These are phyloP conservation scores for Sisymbrium altissimum DNA, from an alignment of 345 rosid species.

Conservation along the genomic window DNA sequence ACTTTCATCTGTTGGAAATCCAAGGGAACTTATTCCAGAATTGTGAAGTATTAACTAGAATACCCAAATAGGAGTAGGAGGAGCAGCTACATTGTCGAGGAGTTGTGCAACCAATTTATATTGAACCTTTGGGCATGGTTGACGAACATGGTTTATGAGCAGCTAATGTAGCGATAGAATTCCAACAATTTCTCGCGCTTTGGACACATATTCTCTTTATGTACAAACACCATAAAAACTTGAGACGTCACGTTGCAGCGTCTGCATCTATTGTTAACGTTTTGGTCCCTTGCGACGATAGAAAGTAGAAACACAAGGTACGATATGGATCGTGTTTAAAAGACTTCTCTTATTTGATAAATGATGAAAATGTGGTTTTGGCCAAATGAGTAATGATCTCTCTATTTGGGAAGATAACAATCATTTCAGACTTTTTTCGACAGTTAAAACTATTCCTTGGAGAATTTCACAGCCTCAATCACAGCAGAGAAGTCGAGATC, in stretches of 20 bases:
- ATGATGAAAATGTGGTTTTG: conserved; percentile 13
- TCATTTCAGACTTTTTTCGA: background rate
- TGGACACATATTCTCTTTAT: no score
- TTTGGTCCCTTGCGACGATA: background rate
- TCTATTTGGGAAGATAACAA: conserved; percentile 13
- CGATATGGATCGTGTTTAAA: background rate
- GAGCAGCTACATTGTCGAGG: no score
- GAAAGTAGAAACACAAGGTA: background rate
- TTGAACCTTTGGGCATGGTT: no score
- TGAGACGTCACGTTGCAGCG: background rate
- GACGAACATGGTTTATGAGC: no score
- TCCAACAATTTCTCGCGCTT: no score
- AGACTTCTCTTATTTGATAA: conserved; percentile 1
- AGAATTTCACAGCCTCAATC: conserved; percentile 56
- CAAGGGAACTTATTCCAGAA: no score
- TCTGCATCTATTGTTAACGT: background rate
- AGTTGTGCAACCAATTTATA: no score
- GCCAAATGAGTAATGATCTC: conserved; percentile 13
- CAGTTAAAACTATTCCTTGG: conserved; percentile 26
- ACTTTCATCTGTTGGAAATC: no score
- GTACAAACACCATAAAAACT: background rate
- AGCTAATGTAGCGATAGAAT: no score
- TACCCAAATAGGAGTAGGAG: no score
- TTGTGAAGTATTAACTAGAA: no score
- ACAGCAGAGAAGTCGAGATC: conserved; percentile 92